Conservation (phyloP, 331 rosid genomes). For the Telfairia occidentalis region DNA sequence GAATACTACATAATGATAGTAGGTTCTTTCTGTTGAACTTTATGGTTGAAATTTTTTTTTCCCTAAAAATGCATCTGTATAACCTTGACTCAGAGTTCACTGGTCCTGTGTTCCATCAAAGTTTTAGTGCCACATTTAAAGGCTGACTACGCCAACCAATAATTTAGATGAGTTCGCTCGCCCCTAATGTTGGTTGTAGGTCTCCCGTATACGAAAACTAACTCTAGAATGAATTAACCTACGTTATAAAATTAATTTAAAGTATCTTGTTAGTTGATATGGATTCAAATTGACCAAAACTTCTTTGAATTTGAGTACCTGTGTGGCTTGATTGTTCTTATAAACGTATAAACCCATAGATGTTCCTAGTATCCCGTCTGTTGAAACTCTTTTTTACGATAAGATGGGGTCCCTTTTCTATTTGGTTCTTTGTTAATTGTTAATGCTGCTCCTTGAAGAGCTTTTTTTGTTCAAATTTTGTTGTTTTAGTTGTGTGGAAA, state of each 20-base stretch:
- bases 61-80: neutral
- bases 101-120: neutral
- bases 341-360: neutral
- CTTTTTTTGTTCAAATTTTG: neutral
- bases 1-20: neutral
- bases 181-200: neutral
- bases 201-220: neutral
- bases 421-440: neutral
- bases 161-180: neutral
- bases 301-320: neutral
- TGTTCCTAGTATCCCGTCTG: neutral
- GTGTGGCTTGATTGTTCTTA: neutral
- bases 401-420: neutral
- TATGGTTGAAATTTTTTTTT: neutral
- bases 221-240: neutral
- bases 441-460: neutral
- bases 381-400: neutral
- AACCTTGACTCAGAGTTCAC: neutral
- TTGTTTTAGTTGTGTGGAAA: neutral
- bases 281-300: neutral
- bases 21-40: neutral
- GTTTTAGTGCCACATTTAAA: neutral
- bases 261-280: neutral
- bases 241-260: neutral
- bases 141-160: neutral